Evolutionary conservation across 2,329 filamentous ascomycete genomes (phyloP).

Genomic region (Ophiosphaerella herpotricha): DNA sequence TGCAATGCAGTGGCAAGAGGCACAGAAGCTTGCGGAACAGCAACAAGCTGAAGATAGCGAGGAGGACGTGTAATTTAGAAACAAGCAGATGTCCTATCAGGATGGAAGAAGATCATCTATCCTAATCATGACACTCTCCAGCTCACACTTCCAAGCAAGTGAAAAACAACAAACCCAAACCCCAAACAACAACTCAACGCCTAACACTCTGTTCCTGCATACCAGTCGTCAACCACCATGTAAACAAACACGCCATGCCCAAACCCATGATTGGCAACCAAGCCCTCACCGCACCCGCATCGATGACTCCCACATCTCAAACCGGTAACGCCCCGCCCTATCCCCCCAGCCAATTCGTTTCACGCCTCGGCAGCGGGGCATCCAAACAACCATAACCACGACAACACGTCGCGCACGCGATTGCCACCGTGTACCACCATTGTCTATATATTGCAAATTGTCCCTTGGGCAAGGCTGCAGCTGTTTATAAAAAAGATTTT

Average conservation of each 20-base stretch:
- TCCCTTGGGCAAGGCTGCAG: no score
- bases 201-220: no score
- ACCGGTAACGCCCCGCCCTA: slow-evolving; percentile 9
- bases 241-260: slow-evolving; percentile 10
- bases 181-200: no score
- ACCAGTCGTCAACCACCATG: background rate
- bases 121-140: background rate
- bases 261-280: slow-evolving; percentile 10
- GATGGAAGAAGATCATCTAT: no score
- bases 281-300: background rate
- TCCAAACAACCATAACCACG: slow-evolving; percentile 3
- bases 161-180: background rate
- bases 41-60: slow-evolving; percentile 46
- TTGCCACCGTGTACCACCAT: background rate
- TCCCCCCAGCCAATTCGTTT: slow-evolving; percentile 15
- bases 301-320: slow-evolving; percentile 15
- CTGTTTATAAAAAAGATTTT: no score
- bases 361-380: slow-evolving; percentile 13
- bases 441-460: no score
- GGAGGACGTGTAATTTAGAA: slow-evolving; percentile 33
- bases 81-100: background rate
- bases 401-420: slow-evolving; percentile 5
- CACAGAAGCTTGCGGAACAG: slow-evolving; percentile 48
- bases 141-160: background rate
- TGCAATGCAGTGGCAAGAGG: slow-evolving; percentile 55